Evolutionary conservation across 2,329 filamentous ascomycete species (phyloP), one percentile per base, ranked within the genome.

Genomic region (Fusarium setosum): DNA sequence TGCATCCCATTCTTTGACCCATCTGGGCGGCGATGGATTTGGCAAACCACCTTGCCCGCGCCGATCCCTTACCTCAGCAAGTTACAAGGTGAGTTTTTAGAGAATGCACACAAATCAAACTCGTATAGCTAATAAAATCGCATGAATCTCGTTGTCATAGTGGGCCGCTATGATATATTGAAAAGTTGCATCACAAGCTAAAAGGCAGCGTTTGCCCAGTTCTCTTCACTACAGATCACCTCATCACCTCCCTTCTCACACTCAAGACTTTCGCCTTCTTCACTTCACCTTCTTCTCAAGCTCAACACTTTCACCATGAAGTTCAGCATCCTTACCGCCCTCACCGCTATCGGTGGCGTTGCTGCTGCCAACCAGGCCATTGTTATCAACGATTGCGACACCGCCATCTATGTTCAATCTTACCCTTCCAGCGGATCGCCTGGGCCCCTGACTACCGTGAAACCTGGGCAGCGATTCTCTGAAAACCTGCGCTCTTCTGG

Each of bases 351-450:
- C 45, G 75, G 65, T 9, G 59, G 71, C 63, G 64, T 72, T 42
- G 71, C 65, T 58, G 73, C 75, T 35, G 77, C 77, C 59, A 72
- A 78, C 52, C 67, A 75, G 49, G 78, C 78, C 49, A 56, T 73
- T 44, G 77, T 80, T 59, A 72, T 71, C 52, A 80, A 80, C 72
- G 71, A 70, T 57, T 80, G 78, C 70, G 6, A 51, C 4, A 47
- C 42, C 5, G 41, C 73, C 4, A 68, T 80, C 69, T 80, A 74
- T 61, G 75, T 79, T 20, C 77, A 80, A 71, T 80, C 78, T 2
- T 73, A 69, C 59, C 77, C 77, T 45, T 77, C 70, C 35, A 71
- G 76, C n/a, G 67, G 70, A 26, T 52, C 64, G 12, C 35, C 75
- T 2, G 78, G 78, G 3, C 57, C 73, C 21, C 56, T 79, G 38